A percentile compares a stretch with the other conserved stretches of the same genome.
phyloP scores from a whole-genome alignment of 2,329 filamentous ascomycete genomes.

The Raffaelea albimanens region DNA sequence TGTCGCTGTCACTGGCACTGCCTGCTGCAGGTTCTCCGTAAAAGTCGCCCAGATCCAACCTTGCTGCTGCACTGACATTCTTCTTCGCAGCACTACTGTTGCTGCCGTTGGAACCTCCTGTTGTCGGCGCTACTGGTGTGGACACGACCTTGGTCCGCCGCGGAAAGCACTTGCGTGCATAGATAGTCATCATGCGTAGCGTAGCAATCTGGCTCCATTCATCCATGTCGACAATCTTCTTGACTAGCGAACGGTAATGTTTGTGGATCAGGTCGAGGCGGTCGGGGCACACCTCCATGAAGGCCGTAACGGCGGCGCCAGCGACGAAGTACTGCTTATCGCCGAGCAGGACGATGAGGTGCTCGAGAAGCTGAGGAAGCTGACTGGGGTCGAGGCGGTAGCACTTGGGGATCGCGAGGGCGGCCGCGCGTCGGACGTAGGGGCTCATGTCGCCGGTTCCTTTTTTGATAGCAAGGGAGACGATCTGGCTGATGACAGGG shows the following conservation, averaged over 20 bases:
- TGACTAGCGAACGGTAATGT: slow-evolving; percentile 76
- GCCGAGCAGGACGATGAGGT: slow-evolving; percentile 66
- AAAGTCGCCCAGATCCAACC: slow-evolving; percentile 55
- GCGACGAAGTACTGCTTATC: slow-evolving; percentile 97
- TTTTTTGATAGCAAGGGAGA: slow-evolving; percentile 90
- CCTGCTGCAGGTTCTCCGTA: slow-evolving; percentile 65
- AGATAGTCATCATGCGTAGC: slow-evolving; percentile 70
- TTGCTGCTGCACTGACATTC: neutral
- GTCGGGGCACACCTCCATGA: slow-evolving; percentile 81
- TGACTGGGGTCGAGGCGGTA: slow-evolving; percentile 83
- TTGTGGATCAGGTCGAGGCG: slow-evolving; percentile 81
- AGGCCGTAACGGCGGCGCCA: slow-evolving; percentile 82
- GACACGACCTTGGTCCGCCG: slow-evolving; percentile 45
- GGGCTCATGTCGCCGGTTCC: slow-evolving; percentile 91
- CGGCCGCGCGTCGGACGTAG: slow-evolving; percentile 84
- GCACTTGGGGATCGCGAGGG: slow-evolving; percentile 91
- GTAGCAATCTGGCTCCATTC: slow-evolving; percentile 93
- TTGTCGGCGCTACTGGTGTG: neutral
- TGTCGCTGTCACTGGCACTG: too few relatives aligned
- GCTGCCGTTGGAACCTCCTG: neutral
- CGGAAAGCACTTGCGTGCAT: slow-evolving; percentile 83
- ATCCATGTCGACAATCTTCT: slow-evolving; percentile 96
- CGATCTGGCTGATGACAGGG: slow-evolving; percentile 95
- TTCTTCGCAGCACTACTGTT: slow-evolving; percentile 26
- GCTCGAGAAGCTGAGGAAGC: slow-evolving; percentile 74